These are phyloP conservation scores for Neurospora discreta DNA, from an alignment of 495 filamentous ascomycete genomes.

Conservation along the genomic window DNA sequence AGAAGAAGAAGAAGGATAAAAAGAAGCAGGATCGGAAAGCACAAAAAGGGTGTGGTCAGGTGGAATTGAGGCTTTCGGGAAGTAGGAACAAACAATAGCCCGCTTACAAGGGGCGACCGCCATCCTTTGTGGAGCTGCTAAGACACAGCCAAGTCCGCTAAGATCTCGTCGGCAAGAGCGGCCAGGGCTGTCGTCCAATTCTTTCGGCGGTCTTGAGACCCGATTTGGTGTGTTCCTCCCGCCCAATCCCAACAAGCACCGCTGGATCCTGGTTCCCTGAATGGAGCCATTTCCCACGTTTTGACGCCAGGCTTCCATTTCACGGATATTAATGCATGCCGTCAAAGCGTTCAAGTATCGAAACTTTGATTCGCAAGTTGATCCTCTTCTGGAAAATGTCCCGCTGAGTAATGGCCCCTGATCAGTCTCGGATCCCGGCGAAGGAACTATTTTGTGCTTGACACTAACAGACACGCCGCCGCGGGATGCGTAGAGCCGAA, in stretches of 20 bases:
- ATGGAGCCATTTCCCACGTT: neutral
- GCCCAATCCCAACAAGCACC: neutral
- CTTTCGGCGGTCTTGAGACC: neutral
- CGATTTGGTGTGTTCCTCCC: neutral
- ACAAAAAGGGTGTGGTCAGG: neutral
- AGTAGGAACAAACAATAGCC: neutral
- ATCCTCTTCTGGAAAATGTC: neutral
- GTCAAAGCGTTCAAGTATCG: neutral
- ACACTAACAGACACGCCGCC: neutral
- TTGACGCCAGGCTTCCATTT: neutral
- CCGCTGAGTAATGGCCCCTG: neutral
- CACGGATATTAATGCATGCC: neutral
- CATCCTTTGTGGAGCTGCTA: neutral
- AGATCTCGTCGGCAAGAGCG: neutral
- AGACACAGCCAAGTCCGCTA: neutral
- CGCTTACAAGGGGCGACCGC: neutral
- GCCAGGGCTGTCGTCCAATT: neutral
- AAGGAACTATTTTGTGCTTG: too few relatives aligned
- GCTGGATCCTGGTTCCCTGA: neutral
- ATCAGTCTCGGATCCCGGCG: neutral
- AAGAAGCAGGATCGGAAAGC: neutral
- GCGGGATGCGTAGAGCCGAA: neutral
- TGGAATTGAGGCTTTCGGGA: neutral
- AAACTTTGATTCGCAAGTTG: neutral
- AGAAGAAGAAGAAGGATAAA: neutral